phyloP scores from a whole-genome alignment of 306 rosid species.

The Cucurbita ficifolia region DNA sequence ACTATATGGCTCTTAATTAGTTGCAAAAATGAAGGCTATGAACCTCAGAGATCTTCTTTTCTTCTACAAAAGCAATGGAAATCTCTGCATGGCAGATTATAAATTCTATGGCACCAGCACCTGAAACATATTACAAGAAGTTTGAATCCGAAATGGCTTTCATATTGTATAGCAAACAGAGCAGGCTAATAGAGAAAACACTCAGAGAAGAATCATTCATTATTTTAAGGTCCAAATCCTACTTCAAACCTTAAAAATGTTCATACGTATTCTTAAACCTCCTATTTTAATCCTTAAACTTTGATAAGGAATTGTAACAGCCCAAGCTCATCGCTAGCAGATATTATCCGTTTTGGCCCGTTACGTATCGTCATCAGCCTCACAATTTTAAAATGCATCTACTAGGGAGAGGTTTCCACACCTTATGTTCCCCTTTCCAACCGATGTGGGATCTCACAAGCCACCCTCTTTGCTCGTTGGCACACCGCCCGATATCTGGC shows the following conservation, averaged over 20 bases:
- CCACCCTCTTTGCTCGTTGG: no score
- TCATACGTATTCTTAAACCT: no score
- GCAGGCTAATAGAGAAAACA: neutral
- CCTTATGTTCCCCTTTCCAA: no score
- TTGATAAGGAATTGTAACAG: no score
- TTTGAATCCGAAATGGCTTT: neutral
- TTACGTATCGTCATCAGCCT: no score
- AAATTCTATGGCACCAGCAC: conserved; percentile 86
- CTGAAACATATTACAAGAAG: conserved; percentile 15
- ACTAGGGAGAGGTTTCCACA: no score
- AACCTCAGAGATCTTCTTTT: conserved; percentile 83
- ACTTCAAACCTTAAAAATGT: neutral
- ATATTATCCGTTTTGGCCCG: no score
- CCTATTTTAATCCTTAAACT: neutral
- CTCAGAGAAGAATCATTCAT: neutral
- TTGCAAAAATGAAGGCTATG: neutral
- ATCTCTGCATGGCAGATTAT: conserved; percentile 73
- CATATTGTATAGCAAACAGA: neutral
- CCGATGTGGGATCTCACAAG: no score
- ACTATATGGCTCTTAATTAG: neutral
- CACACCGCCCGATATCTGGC: no score
- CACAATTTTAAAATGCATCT: no score
- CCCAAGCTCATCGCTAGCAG: no score
- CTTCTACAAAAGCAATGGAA: conserved; percentile 66
- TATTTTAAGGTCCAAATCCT: neutral